Evolutionary conservation across 805 yeast species (phyloP).

Genomic region (Suhomyces sp.): DNA sequence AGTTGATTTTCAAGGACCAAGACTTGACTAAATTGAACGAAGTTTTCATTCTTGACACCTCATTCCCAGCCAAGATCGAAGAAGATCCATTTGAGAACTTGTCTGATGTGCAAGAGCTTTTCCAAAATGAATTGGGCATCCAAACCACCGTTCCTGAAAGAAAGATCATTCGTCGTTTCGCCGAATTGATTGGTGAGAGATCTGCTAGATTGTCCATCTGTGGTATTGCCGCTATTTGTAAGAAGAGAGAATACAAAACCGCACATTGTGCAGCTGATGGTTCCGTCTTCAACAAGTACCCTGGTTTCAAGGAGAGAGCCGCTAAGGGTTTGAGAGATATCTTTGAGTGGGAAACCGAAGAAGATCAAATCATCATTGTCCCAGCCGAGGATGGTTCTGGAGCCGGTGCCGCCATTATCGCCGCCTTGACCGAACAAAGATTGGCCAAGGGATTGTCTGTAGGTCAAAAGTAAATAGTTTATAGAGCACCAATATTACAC

Average conservation of each 20-base stretch:
- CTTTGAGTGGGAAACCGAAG: conserved; percentile 68
- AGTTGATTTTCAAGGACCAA: conserved; percentile 67
- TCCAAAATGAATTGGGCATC: conserved; percentile 57
- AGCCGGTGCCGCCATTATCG: conserved; percentile 97
- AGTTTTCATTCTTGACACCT: conserved; percentile 81
- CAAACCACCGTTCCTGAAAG: conserved; percentile 74
- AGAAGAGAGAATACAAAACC: conserved; percentile 72
- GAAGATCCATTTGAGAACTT: conserved; percentile 86
- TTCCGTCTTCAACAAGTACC: conserved; percentile 91
- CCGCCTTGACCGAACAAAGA: conserved; percentile 88
- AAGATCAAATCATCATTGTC: conserved; percentile 79
- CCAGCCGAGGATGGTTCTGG: conserved; percentile 99
- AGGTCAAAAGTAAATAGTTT: conserved; percentile 37
- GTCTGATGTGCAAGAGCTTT: conserved; percentile 66
- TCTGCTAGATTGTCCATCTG: conserved; percentile 90
- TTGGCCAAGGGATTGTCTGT: conserved; percentile 66
- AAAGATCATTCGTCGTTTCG: conserved; percentile 73
- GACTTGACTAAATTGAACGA: conserved; percentile 58
- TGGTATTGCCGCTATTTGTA: conserved; percentile 92
- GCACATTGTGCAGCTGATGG: conserved; percentile 97
- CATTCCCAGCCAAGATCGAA: conserved; percentile 83
- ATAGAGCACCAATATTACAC: not conserved
- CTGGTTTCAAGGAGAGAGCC: conserved; percentile 85
- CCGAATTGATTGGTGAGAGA: conserved; percentile 87
- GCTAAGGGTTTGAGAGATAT: conserved; percentile 86